Percentiles rank a stretch among this genome's conserved stretches.
Evolutionary conservation across 1,284 basidiomycete genomes (phyloP).

Genomic region (Bjerkandera adusta): DNA sequence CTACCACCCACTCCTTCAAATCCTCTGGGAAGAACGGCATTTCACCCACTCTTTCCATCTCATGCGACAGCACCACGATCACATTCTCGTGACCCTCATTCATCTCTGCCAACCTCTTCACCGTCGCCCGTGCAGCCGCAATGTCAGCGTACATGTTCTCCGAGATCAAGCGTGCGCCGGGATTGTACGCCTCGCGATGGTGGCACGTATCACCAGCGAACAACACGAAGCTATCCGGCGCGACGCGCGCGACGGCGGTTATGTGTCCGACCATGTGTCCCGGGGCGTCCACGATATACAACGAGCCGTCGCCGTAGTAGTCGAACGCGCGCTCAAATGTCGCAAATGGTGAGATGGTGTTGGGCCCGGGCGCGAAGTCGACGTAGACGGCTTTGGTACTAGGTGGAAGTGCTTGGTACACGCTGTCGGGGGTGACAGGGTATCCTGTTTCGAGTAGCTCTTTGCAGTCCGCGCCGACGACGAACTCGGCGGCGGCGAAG

Average conservation of each 20-base stretch:
- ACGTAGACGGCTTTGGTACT: constrained; percentile 2
- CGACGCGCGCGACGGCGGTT: constrained; percentile 5
- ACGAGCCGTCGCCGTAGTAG: constrained; percentile 13
- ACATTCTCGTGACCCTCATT: constrained; percentile 8
- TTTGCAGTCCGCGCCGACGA: constrained; percentile 8
- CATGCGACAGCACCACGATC: constrained; percentile 18
- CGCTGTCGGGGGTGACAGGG: constrained; percentile 6
- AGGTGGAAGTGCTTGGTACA: constrained; percentile 5
- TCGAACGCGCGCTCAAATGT: constrained; percentile 14
- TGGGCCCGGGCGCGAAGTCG: constrained; percentile 5
- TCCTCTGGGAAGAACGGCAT: constrained; percentile 21
- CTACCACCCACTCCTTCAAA: constrained; percentile 15
- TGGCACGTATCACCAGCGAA: constrained; percentile 14
- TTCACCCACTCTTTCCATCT: constrained; percentile 17
- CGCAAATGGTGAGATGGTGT: constrained; percentile 4
- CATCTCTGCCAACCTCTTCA: constrained; percentile 13
- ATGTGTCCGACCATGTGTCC: constrained; percentile 13
- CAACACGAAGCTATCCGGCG: constrained; percentile 10
- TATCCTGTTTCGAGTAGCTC: constrained; percentile 5
- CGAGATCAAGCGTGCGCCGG: constrained; percentile 36
- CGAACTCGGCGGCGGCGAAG: constrained; percentile 12
- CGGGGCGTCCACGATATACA: constrained; percentile 14
- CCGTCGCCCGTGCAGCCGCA: constrained; percentile 17
- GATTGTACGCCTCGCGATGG: constrained; percentile 26
- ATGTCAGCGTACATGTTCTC: constrained; percentile 13